phyloP scores from a whole-genome alignment of 2,329 filamentous ascomycete genomes.

The Cladophialophora yegresii region DNA sequence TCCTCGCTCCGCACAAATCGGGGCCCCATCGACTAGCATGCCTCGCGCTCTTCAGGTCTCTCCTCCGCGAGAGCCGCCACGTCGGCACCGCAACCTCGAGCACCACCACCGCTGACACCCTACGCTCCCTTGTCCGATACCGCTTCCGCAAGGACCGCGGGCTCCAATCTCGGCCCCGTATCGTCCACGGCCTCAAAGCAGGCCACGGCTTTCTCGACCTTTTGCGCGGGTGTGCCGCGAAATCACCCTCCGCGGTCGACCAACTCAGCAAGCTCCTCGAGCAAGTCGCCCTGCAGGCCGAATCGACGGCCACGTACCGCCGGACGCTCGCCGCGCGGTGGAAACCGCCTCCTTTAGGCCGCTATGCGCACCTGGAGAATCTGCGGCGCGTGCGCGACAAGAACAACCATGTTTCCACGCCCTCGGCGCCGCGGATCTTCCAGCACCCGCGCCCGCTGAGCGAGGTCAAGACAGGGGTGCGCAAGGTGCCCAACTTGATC shows the following conservation, averaged over 20 bases:
- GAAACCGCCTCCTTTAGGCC: constrained; percentile 18
- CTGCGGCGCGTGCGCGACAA: constrained; percentile 14
- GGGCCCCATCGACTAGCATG: constrained; percentile 50
- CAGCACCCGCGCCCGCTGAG: constrained; percentile 28
- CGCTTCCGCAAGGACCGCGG: constrained; percentile 45
- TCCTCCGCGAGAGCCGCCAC: constrained; percentile 47
- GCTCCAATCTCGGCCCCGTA: constrained; percentile 45
- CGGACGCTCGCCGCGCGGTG: constrained; percentile 16
- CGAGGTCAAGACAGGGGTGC: constrained; percentile 38
- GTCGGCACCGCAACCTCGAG: constrained; percentile 35
- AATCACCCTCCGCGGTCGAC: constrained; percentile 17
- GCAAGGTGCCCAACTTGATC: constrained; percentile 46
- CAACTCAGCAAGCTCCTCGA: constrained; percentile 22
- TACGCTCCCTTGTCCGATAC: constrained; percentile 40
- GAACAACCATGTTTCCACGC: constrained; percentile 16
- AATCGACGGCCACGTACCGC: constrained; percentile 8
- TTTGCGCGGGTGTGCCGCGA: constrained; percentile 19
- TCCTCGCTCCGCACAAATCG: constrained; percentile 41
- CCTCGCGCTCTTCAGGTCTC: constrained; percentile 49
- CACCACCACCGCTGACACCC: constrained; percentile 28
- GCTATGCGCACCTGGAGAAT: constrained; percentile 20
- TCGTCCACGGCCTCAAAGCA: constrained; percentile 44
- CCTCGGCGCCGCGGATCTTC: constrained; percentile 27
- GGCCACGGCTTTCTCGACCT: constrained; percentile 44
- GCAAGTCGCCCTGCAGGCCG: constrained; percentile 16